A percentile compares a stretch with the other conserved stretches of the same genome.
Evolutionary conservation across 768 basidiomycete species (phyloP).

Genomic region (Termitomyces sp.): DNA sequence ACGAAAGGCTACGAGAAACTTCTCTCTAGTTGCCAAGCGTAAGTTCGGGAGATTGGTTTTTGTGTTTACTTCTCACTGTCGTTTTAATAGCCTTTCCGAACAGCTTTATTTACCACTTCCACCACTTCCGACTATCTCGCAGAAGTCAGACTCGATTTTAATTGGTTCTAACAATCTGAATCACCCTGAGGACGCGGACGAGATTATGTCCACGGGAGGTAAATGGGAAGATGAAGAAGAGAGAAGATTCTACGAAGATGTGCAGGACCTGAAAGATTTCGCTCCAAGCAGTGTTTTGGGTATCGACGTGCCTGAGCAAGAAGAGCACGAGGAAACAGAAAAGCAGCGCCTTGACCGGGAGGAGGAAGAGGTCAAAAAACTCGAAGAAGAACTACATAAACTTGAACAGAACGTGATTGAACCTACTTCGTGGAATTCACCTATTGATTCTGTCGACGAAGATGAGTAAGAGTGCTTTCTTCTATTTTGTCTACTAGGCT

Average conservation of each 20-base stretch:
- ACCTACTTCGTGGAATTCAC: slow-evolving; percentile 3
- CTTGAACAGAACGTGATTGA: slow-evolving; percentile 30
- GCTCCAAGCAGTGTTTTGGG: slow-evolving; percentile 87
- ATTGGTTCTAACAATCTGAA: slow-evolving; percentile 49
- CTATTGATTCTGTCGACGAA: slow-evolving; percentile 24
- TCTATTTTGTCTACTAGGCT: slow-evolving; percentile 14
- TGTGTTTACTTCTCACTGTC: neutral
- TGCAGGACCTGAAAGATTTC: slow-evolving; percentile 87
- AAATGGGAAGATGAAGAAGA: slow-evolving; percentile 99
- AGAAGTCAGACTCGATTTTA: slow-evolving; percentile 76
- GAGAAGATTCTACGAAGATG: slow-evolving; percentile 86
- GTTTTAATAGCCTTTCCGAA: slow-evolving; percentile 69
- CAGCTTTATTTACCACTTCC: slow-evolving; percentile 82
- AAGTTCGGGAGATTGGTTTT: slow-evolving; percentile 17
- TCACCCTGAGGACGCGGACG: slow-evolving; percentile 47
- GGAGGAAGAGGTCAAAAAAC: slow-evolving; percentile 65
- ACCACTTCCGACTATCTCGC: slow-evolving; percentile 72
- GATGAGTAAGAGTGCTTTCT: slow-evolving; percentile 32
- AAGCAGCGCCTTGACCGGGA: slow-evolving; percentile 45
- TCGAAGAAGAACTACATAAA: slow-evolving; percentile 74
- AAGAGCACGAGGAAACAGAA: slow-evolving; percentile 48
- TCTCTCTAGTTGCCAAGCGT: slow-evolving; percentile 85
- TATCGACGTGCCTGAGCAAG: slow-evolving; percentile 45
- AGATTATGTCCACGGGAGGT: slow-evolving; percentile 51
- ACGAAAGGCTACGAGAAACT: slow-evolving; percentile 93